These are phyloP conservation scores for Ustilago crameri DNA, from an alignment of 1,284 basidiomycete genomes.

Conservation along the genomic window DNA sequence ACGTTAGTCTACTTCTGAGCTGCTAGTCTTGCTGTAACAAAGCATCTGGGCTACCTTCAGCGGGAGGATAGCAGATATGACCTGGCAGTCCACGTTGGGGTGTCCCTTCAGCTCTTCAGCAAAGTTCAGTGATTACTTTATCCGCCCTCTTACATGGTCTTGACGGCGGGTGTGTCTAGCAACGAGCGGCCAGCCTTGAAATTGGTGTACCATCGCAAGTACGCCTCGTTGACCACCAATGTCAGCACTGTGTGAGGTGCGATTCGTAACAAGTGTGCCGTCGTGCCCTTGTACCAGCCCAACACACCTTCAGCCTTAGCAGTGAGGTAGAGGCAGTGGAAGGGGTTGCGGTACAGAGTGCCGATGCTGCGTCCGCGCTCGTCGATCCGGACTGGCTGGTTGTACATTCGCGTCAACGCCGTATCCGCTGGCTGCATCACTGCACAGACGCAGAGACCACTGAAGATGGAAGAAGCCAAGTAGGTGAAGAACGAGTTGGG, in stretches of 20 bases:
- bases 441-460: slow-evolving; percentile 82
- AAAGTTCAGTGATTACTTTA: too few species aligned
- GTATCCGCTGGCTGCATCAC: slow-evolving; percentile 71
- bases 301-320: slow-evolving; percentile 86
- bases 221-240: slow-evolving; percentile 57
- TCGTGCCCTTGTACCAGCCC: slow-evolving; percentile 72
- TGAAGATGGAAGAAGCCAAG: slow-evolving; percentile 85
- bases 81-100: too few species aligned
- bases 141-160: too few species aligned
- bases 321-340: slow-evolving; percentile 97
- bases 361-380: slow-evolving; percentile 46
- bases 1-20: background rate
- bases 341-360: slow-evolving; percentile 74
- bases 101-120: too few species aligned
- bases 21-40: background rate
- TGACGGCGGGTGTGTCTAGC: slow-evolving; percentile 38
- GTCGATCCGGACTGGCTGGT: slow-evolving; percentile 73
- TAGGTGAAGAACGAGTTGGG: slow-evolving; percentile 86
- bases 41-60: too few species aligned
- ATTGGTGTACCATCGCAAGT: slow-evolving; percentile 57
- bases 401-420: slow-evolving; percentile 93
- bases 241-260: slow-evolving; percentile 66
- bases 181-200: slow-evolving; percentile 48
- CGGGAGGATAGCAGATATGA: too few species aligned
- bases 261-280: slow-evolving; percentile 65